Conservation (phyloP, 371 early-diverging fungal genomes). For the Sanchytrium tribonematis region DNA sequence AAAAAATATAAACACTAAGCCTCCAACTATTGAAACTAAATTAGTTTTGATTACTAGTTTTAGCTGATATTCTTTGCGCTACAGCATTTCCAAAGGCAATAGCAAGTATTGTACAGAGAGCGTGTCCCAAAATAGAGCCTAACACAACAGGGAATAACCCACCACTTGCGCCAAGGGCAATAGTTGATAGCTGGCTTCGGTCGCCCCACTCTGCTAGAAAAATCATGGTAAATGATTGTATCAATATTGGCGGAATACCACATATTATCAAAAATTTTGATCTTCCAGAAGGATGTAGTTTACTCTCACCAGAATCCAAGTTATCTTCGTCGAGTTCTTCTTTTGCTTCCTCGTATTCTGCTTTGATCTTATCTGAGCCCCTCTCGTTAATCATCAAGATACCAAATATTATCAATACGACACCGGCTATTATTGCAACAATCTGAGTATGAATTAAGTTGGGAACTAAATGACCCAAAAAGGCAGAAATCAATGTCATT, state of each 20-base stretch:
- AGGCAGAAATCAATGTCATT: constrained; percentile 79
- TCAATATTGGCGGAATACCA: constrained; percentile 55
- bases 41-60: constrained; percentile 32
- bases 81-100: constrained; percentile 58
- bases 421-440: constrained; percentile 47
- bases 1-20: constrained; percentile 53
- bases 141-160: constrained; percentile 23
- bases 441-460: constrained; percentile 48
- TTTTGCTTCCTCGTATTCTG: constrained; percentile 44
- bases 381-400: constrained; percentile 56
- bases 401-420: constrained; percentile 69
- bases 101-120: constrained; percentile 60
- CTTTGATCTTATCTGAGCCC: too few species aligned
- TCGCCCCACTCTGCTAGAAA: constrained; percentile 48
- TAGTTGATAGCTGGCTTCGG: constrained; percentile 29
- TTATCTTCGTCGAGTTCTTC: constrained; percentile 70
- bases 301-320: too few species aligned
- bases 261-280: constrained; percentile 6
- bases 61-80: constrained; percentile 66
- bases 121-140: constrained; percentile 63
- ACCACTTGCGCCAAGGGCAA: constrained; percentile 72
- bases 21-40: constrained; percentile 50
- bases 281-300: too few species aligned
- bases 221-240: constrained; percentile 72
- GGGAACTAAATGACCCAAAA: constrained; percentile 60